A percentile compares a stretch with the other conserved stretches of the same genome.
These are phyloP conservation scores for Phytophthora sp. DNA, from an alignment of 352 stramenopile genomes.

Conservation along the genomic window DNA sequence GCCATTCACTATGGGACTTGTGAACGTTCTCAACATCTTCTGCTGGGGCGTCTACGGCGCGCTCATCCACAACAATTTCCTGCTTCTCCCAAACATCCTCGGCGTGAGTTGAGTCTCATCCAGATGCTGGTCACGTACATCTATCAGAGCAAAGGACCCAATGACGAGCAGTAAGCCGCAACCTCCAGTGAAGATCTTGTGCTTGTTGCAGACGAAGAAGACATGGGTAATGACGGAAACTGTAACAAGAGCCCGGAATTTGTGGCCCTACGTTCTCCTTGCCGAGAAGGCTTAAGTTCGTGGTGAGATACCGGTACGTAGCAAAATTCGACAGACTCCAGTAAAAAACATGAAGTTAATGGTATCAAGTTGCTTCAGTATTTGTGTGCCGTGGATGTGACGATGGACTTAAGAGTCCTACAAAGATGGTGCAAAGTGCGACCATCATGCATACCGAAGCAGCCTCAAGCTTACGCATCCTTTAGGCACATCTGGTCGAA, in stretches of 20 bases:
- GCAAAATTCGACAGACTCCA: not conserved
- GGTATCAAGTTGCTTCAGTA: too few relatives aligned
- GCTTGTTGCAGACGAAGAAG: slow-evolving; percentile 3
- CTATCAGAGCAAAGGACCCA: slow-evolving; percentile 36
- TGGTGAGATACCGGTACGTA: not conserved
- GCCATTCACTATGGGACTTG: slow-evolving; percentile 30
- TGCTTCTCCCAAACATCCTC: slow-evolving; percentile 46
- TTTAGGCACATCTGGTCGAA: slow-evolving; percentile 1
- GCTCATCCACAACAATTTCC: slow-evolving; percentile 31
- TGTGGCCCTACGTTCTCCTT: slow-evolving; percentile 13
- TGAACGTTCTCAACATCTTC: slow-evolving; percentile 34
- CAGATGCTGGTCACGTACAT: slow-evolving; percentile 54
- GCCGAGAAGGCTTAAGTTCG: slow-evolving; percentile 1
- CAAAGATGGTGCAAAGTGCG: slow-evolving; percentile 27
- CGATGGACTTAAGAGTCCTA: not conserved
- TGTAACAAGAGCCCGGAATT: slow-evolving; percentile 5
- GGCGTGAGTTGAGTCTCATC: slow-evolving; percentile 36
- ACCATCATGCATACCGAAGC: slow-evolving; percentile 24
- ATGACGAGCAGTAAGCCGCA: slow-evolving; percentile 16
- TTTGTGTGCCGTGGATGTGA: too few relatives aligned
- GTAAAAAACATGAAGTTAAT: too few relatives aligned
- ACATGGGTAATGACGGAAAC: not conserved
- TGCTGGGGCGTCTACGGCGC: slow-evolving; percentile 28
- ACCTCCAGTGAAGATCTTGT: slow-evolving; percentile 13
- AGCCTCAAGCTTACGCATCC: slow-evolving; percentile 6